These are phyloP conservation scores for Alternaria gansuensis DNA, from an alignment of 2,329 filamentous ascomycete genomes.

Conservation along the genomic window DNA sequence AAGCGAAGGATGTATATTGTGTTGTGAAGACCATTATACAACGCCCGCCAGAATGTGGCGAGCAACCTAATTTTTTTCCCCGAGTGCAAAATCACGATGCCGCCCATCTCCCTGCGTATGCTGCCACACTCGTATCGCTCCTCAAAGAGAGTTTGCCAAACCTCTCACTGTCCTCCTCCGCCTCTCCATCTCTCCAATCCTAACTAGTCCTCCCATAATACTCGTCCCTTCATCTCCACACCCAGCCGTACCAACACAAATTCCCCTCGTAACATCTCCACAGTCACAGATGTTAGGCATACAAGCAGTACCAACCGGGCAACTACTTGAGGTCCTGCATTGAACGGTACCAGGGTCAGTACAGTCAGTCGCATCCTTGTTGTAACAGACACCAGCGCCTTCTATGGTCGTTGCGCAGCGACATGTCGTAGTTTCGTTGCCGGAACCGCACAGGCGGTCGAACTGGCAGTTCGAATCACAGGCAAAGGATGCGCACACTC, in stretches of 20 bases:
- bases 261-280: conserved; percentile 19
- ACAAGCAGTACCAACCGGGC: conserved; percentile 30
- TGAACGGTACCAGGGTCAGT: conserved; percentile 12
- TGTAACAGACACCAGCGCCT: conserved; percentile 44
- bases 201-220: conserved; percentile 26
- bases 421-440: conserved; percentile 32
- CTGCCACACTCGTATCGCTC: background rate
- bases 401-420: conserved; percentile 39
- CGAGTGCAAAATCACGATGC: conserved; percentile 1
- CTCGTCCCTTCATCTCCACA: conserved; percentile 29
- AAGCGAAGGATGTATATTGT: conserved; percentile 20
- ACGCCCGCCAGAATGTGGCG: background rate
- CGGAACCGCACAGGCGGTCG: conserved; percentile 37
- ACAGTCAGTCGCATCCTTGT: conserved; percentile 31
- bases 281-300: conserved; percentile 32
- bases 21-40: conserved; percentile 11
- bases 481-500: conserved; percentile 41
- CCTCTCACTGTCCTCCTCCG: conserved; percentile 17
- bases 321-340: conserved; percentile 11
- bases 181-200: conserved; percentile 26
- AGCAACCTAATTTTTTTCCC: conserved; percentile 6
- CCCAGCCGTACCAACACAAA: conserved; percentile 34
- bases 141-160: conserved; percentile 4
- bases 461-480: conserved; percentile 45
- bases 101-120: background rate